Base-by-base conservation (phyloP, 306 rosid species). In the Quercus engelmannii region DNA sequence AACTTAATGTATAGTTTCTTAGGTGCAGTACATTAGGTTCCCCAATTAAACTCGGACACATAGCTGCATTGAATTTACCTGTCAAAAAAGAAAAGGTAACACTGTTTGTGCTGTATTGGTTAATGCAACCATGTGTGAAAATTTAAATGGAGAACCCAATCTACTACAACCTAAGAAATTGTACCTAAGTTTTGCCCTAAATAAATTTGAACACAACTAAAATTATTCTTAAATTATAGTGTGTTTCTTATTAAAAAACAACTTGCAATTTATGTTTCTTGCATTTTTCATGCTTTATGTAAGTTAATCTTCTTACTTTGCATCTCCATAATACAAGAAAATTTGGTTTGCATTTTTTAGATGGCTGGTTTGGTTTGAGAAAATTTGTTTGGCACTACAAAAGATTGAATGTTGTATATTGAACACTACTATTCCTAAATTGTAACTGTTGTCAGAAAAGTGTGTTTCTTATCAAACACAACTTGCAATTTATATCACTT, bases 351-450 rank as follows among this genome's bases (percentile, higher is more conserved):
- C 58, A 35, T 15, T 59, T 26, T 41, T 41, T 8, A 41, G 17
- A 55, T 93, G 98, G 97, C 99, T 84, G 98, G 99, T 25, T 61
- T 96, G 80, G 99, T 96, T 78, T 91, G 96, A n/a, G 99, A 96
- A 80, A 96, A 90, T 75, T 41, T 97, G 52, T 96, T 96, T 86
- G 97, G 99, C 38, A 93, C 98, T 51, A 96, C 98, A 7, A 96
- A 96, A 89, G 99, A 93, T 70, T 88, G 98, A 70, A 96, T 96
- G 98, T 69, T 96, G 78, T 93, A 93, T 90, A 90, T 93, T 79
- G 99, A 96, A 85, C 99, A 86, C 46, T 38, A 38, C 46, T 59
- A 59, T 59, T 26, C 18, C 15, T 59, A 59, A 12, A 12, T 23
- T 3, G 6, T 12, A 25, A 61, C 15, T 11, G 33, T 21, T 10